Evolutionary conservation across 306 rosid species (phyloP), one percentile per base, ranked within the genome.

Genomic region (Acmispon strigosus): DNA sequence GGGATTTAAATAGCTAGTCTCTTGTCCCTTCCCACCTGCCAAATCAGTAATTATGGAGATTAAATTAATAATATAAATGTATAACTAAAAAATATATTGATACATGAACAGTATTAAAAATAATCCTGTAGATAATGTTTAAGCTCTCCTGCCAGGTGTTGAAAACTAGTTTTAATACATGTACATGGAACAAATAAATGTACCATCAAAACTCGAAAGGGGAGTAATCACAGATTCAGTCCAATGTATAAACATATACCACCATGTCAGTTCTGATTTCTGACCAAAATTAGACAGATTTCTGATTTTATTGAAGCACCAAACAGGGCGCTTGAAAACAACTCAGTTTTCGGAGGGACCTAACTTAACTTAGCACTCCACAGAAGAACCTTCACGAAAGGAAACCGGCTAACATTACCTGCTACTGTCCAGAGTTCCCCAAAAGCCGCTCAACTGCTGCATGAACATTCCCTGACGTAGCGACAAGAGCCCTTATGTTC

Each of bases 401-500:
- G 52, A 62, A 77, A 54, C 37, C 74, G 72, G 74, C 74, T 66
- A 49, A 34, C 12, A 58, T 74, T 73, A 72, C 81, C 78, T 66
- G 74, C 86, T 91, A 85, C 86, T 78, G 81, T 56, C 91, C 91
- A 1, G 85, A 45, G 76, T 87, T 89, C 64, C 97, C 96, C 84
- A 91, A 81, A 59, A 89, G 89, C 44, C 88, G 90, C 80, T 89
- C 97, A 9, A 91, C 88, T 7, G 97, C 97, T 4, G 97, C 97
- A 51, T 89, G 90, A 54, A 91, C 86, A 73, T 91, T 89, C 69
- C 97, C 97, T 16, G 92, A 81, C 1, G 97, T 89, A 57, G 97
- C 96, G 18, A 85, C 72, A 75, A 91, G 86, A 10, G 97, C 97
- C 82, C 82, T 83, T 66, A 91, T 87, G 76, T 91, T 91, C 82